Evolutionary conservation across 192 early-diverging fungal genomes (phyloP).

Genomic region (Coemansia sp.): DNA sequence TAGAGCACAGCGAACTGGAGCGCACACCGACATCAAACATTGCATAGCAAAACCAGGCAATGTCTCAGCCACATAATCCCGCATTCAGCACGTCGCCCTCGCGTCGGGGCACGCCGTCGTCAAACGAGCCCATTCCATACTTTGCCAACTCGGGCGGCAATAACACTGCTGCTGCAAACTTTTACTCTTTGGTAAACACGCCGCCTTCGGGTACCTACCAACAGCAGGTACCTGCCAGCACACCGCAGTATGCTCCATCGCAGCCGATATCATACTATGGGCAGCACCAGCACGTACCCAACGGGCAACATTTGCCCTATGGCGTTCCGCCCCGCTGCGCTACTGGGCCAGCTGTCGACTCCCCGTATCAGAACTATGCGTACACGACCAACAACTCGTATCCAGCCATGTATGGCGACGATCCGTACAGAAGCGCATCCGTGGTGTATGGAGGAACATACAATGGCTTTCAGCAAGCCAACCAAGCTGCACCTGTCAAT

Average conservation of each 20-base stretch:
- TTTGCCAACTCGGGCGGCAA: constrained; percentile 19
- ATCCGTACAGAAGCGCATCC: constrained; percentile 42
- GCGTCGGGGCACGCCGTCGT: constrained; percentile 46
- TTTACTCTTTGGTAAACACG: constrained; percentile 18
- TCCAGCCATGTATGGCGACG: neutral
- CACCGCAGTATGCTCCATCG: constrained; percentile 1
- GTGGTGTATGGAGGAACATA: constrained; percentile 33
- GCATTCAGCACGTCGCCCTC: constrained; percentile 16
- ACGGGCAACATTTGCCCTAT: neutral
- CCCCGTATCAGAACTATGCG: constrained; percentile 23
- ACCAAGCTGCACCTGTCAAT: neutral
- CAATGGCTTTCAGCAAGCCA: constrained; percentile 17
- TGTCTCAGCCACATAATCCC: constrained; percentile 6
- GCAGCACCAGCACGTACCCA: neutral
- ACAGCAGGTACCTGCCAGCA: neutral
- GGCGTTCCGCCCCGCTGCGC: constrained; percentile 46
- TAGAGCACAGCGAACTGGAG: neutral
- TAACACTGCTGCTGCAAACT: constrained; percentile 4
- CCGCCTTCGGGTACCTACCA: neutral
- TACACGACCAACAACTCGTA: constrained; percentile 5
- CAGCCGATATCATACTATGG: neutral
- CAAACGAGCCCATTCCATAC: constrained; percentile 44
- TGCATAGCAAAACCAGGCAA: neutral
- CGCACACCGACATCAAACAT: neutral
- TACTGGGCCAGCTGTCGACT: constrained; percentile 40